Percentiles rank a stretch among this genome's conserved stretches.
Evolutionary conservation across 2,329 filamentous ascomycete species (phyloP).

Genomic region (Fusarium nodosum): DNA sequence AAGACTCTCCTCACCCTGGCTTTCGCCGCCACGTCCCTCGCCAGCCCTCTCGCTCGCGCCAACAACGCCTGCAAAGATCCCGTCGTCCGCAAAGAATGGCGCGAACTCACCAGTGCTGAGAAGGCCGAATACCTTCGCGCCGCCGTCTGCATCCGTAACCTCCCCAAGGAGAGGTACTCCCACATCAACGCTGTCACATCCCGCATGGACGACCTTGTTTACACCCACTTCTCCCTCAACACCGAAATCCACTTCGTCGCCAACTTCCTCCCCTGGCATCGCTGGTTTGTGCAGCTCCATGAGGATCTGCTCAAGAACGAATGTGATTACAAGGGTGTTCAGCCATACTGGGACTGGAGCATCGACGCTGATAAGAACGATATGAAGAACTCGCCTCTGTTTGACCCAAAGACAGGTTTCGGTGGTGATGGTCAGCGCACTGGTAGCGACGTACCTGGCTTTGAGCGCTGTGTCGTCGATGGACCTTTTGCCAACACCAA

Average conservation of each 20-base stretch:
- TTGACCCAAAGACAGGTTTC: constrained; percentile 22
- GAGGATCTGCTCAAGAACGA: constrained; percentile 24
- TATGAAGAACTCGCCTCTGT: constrained; percentile 12
- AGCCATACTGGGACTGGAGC: constrained; percentile 31
- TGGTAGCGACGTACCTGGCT: constrained; percentile 13
- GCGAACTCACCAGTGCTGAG: constrained; percentile 20
- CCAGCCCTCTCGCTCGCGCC: constrained; percentile 1
- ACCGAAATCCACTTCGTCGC: constrained; percentile 23
- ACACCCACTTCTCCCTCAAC: constrained; percentile 23
- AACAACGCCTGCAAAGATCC: background rate
- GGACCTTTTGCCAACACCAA: constrained; percentile 30
- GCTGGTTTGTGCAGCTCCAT: constrained; percentile 25
- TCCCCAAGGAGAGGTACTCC: constrained; percentile 8
- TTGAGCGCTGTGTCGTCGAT: constrained; percentile 17
- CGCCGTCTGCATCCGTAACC: constrained; percentile 24
- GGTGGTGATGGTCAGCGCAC: constrained; percentile 12
- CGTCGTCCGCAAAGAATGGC: constrained; percentile 29
- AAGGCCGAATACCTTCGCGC: constrained; percentile 25
- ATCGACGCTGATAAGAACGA: constrained; percentile 24
- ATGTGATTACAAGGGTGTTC: constrained; percentile 19
- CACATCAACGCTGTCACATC: background rate
- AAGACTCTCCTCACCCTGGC: constrained; percentile 11
- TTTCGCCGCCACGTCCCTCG: background rate
- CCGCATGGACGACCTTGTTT: constrained; percentile 18
- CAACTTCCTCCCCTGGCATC: constrained; percentile 25